These are phyloP conservation scores for Inosperma sp. DNA, from an alignment of 768 basidiomycete species.

Conservation along the genomic window DNA sequence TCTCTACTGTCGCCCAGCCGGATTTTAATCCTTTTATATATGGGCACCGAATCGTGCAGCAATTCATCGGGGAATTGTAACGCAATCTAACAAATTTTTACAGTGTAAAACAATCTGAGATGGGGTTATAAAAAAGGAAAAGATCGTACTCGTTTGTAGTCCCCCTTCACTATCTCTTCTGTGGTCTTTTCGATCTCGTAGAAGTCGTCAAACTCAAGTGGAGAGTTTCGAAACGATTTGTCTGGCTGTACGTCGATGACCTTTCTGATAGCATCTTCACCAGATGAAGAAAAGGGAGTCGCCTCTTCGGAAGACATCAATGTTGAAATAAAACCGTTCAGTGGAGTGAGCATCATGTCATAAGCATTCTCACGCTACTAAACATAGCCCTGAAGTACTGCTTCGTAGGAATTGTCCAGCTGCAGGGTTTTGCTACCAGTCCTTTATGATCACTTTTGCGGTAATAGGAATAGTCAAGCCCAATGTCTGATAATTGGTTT, in stretches of 20 bases:
- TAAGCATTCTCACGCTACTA: background rate
- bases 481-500: too few relatives aligned
- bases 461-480: too few relatives aligned
- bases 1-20: slow-evolving; percentile 45
- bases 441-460: too few relatives aligned
- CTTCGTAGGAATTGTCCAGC: too few relatives aligned
- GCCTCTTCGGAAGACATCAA: slow-evolving; percentile 8
- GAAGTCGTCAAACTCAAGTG: slow-evolving; percentile 50
- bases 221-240: slow-evolving; percentile 32
- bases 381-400: background rate
- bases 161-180: slow-evolving; percentile 51
- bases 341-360: background rate
- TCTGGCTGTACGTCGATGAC: slow-evolving; percentile 45
- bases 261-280: slow-evolving; percentile 56
- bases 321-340: background rate
- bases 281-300: slow-evolving; percentile 26
- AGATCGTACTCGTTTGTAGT: slow-evolving; percentile 67
- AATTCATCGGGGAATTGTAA: slow-evolving; percentile 97
- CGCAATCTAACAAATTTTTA: slow-evolving; percentile 57
- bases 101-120: background rate
- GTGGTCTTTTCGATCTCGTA: slow-evolving; percentile 75
- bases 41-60: slow-evolving; percentile 77
- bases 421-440: too few relatives aligned
- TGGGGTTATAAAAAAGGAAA: background rate
- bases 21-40: slow-evolving; percentile 64